Percentiles rank a stretch among this genome's conserved stretches.
Conservation (phyloP, 768 basidiomycete genomes). For the Cystobasidium tubakii region DNA sequence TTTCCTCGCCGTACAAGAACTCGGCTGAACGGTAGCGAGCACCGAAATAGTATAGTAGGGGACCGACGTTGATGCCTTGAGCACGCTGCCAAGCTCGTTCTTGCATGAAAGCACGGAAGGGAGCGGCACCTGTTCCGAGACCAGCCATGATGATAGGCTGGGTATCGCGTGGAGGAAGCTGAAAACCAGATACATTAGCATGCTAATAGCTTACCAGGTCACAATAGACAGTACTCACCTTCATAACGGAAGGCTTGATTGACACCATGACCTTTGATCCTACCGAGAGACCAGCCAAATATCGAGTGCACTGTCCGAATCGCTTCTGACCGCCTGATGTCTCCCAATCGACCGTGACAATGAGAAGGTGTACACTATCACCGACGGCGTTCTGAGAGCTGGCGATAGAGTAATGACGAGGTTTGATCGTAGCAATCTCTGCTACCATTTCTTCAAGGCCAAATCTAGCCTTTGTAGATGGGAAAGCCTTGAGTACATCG, state of each 20-base stretch:
- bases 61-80: slow-evolving; percentile 75
- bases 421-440: slow-evolving; percentile 88
- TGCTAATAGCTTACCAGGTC: background rate
- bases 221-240: slow-evolving; percentile 55
- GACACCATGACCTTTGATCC: slow-evolving; percentile 95
- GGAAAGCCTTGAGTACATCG: slow-evolving; percentile 71
- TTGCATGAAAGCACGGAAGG: slow-evolving; percentile 98
- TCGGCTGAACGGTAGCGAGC: slow-evolving; percentile 91
- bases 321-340: slow-evolving; percentile 65
- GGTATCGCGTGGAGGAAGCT: slow-evolving; percentile 74
- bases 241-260: slow-evolving; percentile 99
- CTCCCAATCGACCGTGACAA: slow-evolving; percentile 93
- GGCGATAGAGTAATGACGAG: slow-evolving; percentile 96
- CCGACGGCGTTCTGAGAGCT: slow-evolving; percentile 92
- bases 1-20: slow-evolving; percentile 77
- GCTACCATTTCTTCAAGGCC: slow-evolving; percentile 56
- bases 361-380: slow-evolving; percentile 83
- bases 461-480: slow-evolving; percentile 64
- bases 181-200: slow-evolving; percentile 1
- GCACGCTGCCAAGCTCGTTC: slow-evolving; percentile 76
- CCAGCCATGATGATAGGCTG: slow-evolving; percentile 98
- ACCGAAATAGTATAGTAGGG: slow-evolving; percentile 96
- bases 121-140: slow-evolving; percentile 94
- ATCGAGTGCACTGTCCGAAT: slow-evolving; percentile 93
- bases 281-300: slow-evolving; percentile 71